phyloP scores from a whole-genome alignment of 495 filamentous ascomycete genomes.

The Acidiella bohemica region DNA sequence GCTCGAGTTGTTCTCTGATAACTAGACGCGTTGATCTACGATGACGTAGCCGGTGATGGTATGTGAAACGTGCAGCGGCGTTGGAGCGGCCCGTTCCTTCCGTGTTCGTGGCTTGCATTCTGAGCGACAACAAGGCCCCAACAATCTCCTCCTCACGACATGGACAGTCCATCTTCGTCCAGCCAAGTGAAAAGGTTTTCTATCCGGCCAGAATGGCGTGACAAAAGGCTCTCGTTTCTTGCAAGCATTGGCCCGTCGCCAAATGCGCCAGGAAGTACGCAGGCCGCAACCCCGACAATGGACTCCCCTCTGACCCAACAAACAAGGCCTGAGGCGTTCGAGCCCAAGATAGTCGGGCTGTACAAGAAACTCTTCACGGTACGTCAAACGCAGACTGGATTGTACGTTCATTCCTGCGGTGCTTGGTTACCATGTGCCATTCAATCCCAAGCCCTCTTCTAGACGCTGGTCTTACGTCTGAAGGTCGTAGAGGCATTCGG shows the following conservation, averaged over 20 bases:
- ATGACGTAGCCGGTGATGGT: no score
- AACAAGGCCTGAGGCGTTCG: constrained; percentile 75
- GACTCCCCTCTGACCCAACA: constrained; percentile 90
- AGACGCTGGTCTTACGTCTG: no score
- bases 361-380: constrained; percentile 84
- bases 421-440: constrained; percentile 8
- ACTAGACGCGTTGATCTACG: no score
- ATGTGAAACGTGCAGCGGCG: no score
- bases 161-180: constrained; percentile 1
- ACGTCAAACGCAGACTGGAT: no score
- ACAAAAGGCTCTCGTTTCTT: constrained; percentile 14
- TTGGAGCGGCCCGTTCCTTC: no score
- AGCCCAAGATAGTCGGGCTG: constrained; percentile 82
- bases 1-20: no score
- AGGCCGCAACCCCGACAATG: constrained; percentile 36
- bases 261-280: not conserved
- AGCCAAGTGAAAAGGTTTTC: constrained; percentile 9
- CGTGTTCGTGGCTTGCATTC: no score
- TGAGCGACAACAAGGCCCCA: not conserved
- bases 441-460: no score
- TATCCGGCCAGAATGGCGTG: constrained; percentile 12
- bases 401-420: no score
- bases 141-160: no score
- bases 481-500: no score
- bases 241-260: constrained; percentile 10